phyloP scores from a whole-genome alignment of 2,329 filamentous ascomycete species.

The Scedosporium aurantiacum region DNA sequence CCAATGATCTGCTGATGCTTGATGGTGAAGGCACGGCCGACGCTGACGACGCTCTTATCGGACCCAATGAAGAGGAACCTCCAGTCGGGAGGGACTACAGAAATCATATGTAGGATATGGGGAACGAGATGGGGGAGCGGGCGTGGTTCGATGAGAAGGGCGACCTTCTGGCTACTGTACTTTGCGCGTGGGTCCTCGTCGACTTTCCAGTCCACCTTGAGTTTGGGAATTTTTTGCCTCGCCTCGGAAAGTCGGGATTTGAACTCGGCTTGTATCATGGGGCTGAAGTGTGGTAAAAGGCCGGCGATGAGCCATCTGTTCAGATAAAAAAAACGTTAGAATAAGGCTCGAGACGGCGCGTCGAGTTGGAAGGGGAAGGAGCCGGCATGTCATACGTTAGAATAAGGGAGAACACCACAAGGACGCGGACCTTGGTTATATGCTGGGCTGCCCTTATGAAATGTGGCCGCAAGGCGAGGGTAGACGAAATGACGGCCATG shows the following conservation, averaged over 20 bases:
- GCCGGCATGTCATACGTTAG: conserved; percentile 23
- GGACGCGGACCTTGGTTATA: conserved; percentile 23
- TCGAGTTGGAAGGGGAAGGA: neutral
- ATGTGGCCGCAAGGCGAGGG: neutral
- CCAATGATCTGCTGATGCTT: conserved; percentile 37
- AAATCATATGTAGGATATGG: conserved; percentile 39
- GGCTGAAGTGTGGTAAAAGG: conserved; percentile 31
- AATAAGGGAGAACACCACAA: conserved; percentile 22
- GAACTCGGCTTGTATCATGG: conserved; percentile 27
- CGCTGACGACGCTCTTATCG: conserved; percentile 31
- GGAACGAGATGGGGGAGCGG: conserved; percentile 36
- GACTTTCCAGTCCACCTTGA: conserved; percentile 28
- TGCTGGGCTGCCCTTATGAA: neutral
- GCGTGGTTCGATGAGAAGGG: conserved; percentile 39
- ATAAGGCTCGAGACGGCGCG: neutral
- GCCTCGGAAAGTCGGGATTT: conserved; percentile 27
- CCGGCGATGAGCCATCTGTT: conserved; percentile 29
- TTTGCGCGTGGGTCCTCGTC: conserved; percentile 20
- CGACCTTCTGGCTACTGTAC: conserved; percentile 39
- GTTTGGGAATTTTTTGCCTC: conserved; percentile 25
- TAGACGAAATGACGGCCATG: neutral
- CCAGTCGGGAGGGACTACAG: conserved; percentile 43
- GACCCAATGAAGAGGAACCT: conserved; percentile 42
- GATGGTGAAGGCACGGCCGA: conserved; percentile 33
- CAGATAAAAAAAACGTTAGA: neutral